A percentile compares a stretch with the other conserved stretches of the same genome.
These are phyloP conservation scores for Paulownia fortunei DNA, from an alignment of 257 asterid species.

Conservation along the genomic window DNA sequence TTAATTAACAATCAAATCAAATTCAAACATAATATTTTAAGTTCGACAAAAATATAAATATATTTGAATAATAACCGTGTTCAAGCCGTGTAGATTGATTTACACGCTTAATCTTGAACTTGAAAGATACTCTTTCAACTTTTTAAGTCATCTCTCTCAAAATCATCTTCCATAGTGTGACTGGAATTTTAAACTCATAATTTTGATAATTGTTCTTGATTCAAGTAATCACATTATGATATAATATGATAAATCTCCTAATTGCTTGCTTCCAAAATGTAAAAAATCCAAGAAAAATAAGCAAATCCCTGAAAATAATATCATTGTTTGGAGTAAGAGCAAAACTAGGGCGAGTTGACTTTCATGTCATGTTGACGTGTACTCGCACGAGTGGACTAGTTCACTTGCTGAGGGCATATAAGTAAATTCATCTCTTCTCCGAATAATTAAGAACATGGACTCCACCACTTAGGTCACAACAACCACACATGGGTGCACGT, in stretches of 20 bases:
- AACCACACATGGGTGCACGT: slow-evolving; percentile 20
- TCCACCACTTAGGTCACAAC: slow-evolving; percentile 19
- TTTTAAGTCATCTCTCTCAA: neutral
- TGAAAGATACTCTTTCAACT: too few relatives aligned
- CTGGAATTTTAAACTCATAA: neutral
- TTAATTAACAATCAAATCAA: too few relatives aligned
- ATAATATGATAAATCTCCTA: neutral
- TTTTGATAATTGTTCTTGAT: neutral
- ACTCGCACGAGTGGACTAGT: neutral
- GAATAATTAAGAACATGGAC: slow-evolving; percentile 19
- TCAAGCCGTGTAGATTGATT: too few relatives aligned
- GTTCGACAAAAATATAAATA: too few relatives aligned
- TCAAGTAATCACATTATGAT: neutral
- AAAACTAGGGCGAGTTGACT: slow-evolving; percentile 17
- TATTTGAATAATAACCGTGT: too few relatives aligned
- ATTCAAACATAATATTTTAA: too few relatives aligned
- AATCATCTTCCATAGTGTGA: neutral
- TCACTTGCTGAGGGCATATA: neutral
- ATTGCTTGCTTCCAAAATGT: neutral
- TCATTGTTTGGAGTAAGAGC: slow-evolving; percentile 8
- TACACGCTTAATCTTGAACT: too few relatives aligned
- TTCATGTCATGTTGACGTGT: neutral
- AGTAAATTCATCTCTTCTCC: neutral
- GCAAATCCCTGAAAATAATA: neutral
- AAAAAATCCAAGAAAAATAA: neutral